Evolutionary conservation across 495 filamentous ascomycete species (phyloP).

Genomic region (Hypoxylon rickii): DNA sequence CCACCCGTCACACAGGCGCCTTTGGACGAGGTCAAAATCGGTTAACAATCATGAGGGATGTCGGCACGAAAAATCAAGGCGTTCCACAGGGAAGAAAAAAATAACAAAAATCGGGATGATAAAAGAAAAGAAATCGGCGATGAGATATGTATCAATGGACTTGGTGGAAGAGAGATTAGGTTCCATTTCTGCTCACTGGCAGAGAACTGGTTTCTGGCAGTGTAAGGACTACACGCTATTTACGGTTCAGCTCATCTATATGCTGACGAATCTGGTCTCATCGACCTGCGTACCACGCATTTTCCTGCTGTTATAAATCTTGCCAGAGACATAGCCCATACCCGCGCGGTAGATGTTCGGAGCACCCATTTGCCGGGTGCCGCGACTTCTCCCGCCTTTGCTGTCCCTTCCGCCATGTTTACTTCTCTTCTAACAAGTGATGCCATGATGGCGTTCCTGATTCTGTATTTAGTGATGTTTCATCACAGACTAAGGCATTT

Average conservation of each 20-base stretch:
- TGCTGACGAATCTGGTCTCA: slow-evolving; percentile 23
- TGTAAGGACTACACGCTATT: slow-evolving; percentile 15
- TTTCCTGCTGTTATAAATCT: slow-evolving; percentile 25
- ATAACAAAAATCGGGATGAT: slow-evolving; percentile 15
- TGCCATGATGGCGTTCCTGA: slow-evolving; percentile 13
- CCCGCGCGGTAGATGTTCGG: slow-evolving; percentile 18
- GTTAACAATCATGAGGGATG: slow-evolving; percentile 22
- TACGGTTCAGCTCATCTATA: slow-evolving; percentile 3
- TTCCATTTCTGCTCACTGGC: slow-evolving; percentile 17
- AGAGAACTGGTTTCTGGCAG: slow-evolving; percentile 15
- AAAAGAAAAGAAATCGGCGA: slow-evolving; percentile 12
- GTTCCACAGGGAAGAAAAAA: slow-evolving; percentile 30
- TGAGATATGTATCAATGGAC: slow-evolving; percentile 13
- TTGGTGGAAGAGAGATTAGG: slow-evolving; percentile 15
- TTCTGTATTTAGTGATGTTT: slow-evolving; percentile 2
- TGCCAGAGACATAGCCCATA: slow-evolving; percentile 32
- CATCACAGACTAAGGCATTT: slow-evolving; percentile 17
- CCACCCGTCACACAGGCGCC: slow-evolving; percentile 18
- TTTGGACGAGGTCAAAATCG: slow-evolving; percentile 32
- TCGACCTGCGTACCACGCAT: slow-evolving; percentile 24
- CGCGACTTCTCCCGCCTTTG: slow-evolving; percentile 11
- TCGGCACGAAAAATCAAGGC: slow-evolving; percentile 23
- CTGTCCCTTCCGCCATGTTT: slow-evolving; percentile 16
- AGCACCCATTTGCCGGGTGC: slow-evolving; percentile 8
- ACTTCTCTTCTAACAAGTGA: slow-evolving; percentile 17